Evolutionary conservation across 2,329 filamentous ascomycete genomes (phyloP).

Genomic region (Trichoderma cornu-damae): DNA sequence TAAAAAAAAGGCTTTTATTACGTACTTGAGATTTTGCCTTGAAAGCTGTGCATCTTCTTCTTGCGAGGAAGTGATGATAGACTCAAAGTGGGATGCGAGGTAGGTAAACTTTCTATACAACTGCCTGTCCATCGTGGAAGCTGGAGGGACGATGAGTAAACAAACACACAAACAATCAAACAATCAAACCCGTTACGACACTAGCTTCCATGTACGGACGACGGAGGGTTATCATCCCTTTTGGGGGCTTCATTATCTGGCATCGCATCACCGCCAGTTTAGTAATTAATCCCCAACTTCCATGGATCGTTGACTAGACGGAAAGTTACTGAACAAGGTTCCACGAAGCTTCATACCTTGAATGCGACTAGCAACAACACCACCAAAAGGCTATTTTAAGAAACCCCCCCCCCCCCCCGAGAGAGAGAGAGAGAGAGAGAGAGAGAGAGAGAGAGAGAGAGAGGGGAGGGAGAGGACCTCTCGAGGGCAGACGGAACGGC

Average conservation of each 20-base stretch:
- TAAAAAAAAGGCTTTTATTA: not conserved
- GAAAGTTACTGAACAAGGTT: not conserved
- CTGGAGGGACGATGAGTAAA: not conserved
- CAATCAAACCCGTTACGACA: not conserved
- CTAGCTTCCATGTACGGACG: not conserved
- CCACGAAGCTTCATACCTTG: not conserved
- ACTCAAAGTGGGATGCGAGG: not conserved
- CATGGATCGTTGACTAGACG: not conserved
- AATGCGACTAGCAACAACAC: not conserved
- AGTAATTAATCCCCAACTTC: conserved; percentile 12
- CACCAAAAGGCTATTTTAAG: not conserved
- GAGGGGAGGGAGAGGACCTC: too few species aligned
- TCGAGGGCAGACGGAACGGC: not conserved
- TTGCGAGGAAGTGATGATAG: not conserved
- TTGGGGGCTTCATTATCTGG: conserved; percentile 8
- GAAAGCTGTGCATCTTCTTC: not conserved
- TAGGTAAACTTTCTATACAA: not conserved
- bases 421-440: not conserved
- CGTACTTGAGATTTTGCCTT: not conserved
- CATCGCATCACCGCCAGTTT: not conserved
- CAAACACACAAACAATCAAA: conserved; percentile 1
- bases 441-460: not conserved
- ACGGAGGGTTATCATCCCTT: not conserved
- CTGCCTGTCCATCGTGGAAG: not conserved
- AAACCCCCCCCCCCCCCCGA: too few species aligned